phyloP scores from a whole-genome alignment of 208 protist species.

The Crithidia thermophila region DNA sequence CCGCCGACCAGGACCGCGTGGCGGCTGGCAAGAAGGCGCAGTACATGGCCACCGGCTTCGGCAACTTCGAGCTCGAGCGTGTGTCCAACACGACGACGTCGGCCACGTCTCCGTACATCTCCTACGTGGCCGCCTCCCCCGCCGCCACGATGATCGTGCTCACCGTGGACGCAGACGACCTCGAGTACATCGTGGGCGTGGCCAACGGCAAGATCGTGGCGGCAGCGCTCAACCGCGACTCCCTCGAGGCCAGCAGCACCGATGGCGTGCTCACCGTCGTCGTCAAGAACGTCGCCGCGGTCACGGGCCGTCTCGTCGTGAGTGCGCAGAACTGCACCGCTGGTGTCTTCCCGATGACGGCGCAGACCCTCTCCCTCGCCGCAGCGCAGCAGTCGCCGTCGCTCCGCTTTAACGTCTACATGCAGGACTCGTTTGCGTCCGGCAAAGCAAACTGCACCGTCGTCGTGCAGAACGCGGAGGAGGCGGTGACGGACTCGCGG shows the following conservation, averaged over 20 bases:
- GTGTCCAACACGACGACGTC: neutral
- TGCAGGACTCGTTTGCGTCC: constrained; percentile 32
- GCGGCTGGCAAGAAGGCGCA: constrained; percentile 35
- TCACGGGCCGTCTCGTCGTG: constrained; percentile 62
- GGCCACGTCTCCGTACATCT: constrained; percentile 50
- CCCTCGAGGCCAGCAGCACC: constrained; percentile 36
- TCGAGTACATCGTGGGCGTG: constrained; percentile 75
- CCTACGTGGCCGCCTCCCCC: constrained; percentile 48
- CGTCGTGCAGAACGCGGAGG: constrained; percentile 49
- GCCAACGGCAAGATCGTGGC: constrained; percentile 61
- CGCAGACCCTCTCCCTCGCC: constrained; percentile 50
- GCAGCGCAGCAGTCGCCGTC: constrained; percentile 22
- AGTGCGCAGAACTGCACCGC: constrained; percentile 43
- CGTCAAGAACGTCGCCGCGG: constrained; percentile 65
- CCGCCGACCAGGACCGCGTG: constrained; percentile 46
- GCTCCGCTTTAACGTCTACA: constrained; percentile 49
- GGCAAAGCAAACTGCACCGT: constrained; percentile 47
- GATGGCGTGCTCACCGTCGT: constrained; percentile 57
- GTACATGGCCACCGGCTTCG: constrained; percentile 74
- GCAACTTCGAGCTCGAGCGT: constrained; percentile 43
- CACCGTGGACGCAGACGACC: constrained; percentile 71
- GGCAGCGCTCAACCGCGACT: constrained; percentile 36
- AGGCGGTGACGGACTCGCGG: constrained; percentile 42
- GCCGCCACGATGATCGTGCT: constrained; percentile 68
- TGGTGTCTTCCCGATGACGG: constrained; percentile 61